Conservation (phyloP, 257 asterid genomes). For the Osmanthus fragrans region DNA sequence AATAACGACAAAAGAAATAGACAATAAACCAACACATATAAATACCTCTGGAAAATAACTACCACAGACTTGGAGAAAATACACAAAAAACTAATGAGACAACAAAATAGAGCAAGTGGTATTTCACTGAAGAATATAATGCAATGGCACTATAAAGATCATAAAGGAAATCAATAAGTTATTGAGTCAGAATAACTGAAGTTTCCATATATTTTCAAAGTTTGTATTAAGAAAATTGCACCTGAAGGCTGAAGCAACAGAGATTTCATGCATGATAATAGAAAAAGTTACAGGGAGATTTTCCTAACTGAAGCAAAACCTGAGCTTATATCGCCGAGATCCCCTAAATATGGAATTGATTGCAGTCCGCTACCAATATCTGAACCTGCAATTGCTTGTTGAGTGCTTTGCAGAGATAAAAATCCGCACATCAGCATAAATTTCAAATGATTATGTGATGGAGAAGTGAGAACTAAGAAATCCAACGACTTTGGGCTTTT, state of each 20-base stretch:
- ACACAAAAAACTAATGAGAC: not conserved
- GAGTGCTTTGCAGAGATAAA: slow-evolving; percentile 64
- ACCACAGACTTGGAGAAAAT: not conserved
- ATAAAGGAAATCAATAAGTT: not conserved
- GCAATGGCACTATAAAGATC: not conserved
- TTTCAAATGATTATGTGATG: slow-evolving; percentile 43
- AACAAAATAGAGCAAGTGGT: not conserved
- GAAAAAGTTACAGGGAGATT: slow-evolving; percentile 69
- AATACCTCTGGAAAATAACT: not conserved
- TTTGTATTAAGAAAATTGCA: not conserved
- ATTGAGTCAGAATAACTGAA: not conserved
- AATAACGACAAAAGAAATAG: not conserved
- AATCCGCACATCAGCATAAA: slow-evolving; percentile 51
- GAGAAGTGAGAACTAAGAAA: slow-evolving; percentile 28
- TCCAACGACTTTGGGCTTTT: slow-evolving; percentile 19
- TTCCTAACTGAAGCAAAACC: slow-evolving; percentile 99
- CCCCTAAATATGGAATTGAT: slow-evolving; percentile 58
- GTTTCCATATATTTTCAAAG: not conserved
- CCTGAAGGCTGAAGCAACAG: not conserved
- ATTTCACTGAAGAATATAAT: not conserved
- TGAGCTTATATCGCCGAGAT: slow-evolving; percentile 85
- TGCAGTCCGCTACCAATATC: slow-evolving; percentile 57
- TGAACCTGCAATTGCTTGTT: slow-evolving; percentile 68
- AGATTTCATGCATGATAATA: slow-evolving; percentile 17
- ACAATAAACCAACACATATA: not conserved